Evolutionary conservation across 1,139 yeast genomes (phyloP).

Genomic region (Candida albicans): DNA sequence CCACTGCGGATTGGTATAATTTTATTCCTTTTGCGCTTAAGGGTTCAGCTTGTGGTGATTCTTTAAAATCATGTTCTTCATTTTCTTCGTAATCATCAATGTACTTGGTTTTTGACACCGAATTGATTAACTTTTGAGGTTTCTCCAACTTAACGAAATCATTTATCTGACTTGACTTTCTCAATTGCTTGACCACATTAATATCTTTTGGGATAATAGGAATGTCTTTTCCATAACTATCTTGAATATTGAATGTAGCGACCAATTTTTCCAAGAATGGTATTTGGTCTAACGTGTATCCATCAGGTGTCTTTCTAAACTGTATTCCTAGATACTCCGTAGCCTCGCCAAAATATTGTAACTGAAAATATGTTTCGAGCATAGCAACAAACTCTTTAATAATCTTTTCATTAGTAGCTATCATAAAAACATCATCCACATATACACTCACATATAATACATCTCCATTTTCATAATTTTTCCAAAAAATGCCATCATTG

Average conservation of each 20-base stretch:
- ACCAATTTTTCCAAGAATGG: not conserved
- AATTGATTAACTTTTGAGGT: not conserved
- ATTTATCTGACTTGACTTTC: no score
- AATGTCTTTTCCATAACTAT: not conserved
- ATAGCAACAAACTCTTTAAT: not conserved
- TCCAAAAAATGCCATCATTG: not conserved
- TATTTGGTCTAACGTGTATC: not conserved
- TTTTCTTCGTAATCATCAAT: no score
- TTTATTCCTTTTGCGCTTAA: not conserved
- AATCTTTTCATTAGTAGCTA: not conserved
- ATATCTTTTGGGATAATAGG: not conserved
- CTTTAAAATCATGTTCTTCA: not conserved
- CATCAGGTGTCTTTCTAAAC: not conserved
- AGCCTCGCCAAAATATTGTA: slow-evolving; percentile 1
- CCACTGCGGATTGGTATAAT: slow-evolving; percentile 3
- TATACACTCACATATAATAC: slow-evolving; percentile 2
- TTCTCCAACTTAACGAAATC: not conserved
- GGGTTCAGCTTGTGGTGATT: not conserved
- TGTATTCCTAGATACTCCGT: slow-evolving; percentile 3
- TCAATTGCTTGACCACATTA: not conserved
- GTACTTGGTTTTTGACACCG: not conserved
- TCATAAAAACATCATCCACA: slow-evolving; percentile 7
- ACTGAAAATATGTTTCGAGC: not conserved
- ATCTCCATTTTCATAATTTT: not conserved
- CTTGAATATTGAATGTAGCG: not conserved